phyloP scores from a whole-genome alignment of 495 filamentous ascomycete genomes.

The Hypoxylon intermedium region DNA sequence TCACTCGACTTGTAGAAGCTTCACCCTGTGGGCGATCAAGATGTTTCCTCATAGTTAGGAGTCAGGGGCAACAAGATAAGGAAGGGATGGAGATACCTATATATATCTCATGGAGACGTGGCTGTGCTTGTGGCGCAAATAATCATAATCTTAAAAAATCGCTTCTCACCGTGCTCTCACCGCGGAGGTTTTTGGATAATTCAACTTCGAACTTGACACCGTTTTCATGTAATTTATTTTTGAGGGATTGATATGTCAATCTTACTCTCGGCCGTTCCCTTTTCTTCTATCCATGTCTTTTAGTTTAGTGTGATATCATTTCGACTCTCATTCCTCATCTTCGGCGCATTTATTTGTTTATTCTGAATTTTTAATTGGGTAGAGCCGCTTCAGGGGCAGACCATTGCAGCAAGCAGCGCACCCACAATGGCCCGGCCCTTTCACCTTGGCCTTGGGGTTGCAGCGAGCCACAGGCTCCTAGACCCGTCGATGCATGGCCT shows the following conservation, averaged over 20 bases:
- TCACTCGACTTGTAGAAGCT: too few relatives aligned
- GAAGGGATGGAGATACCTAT: too few relatives aligned
- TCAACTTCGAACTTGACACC: neutral
- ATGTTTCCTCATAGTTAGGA: too few relatives aligned
- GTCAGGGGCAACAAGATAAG: slow-evolving; percentile 12
- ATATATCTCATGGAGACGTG: too few relatives aligned
- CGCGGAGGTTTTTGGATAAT: slow-evolving; percentile 7
- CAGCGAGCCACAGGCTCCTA: slow-evolving; percentile 35
- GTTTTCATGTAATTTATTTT: slow-evolving; percentile 15
- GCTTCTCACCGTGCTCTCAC: too few relatives aligned
- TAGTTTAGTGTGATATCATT: slow-evolving; percentile 13
- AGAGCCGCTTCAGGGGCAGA: slow-evolving; percentile 5
- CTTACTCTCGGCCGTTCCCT: slow-evolving; percentile 4
- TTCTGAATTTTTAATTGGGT: too few relatives aligned
- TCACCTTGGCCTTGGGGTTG: slow-evolving; percentile 35
- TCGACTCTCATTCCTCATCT: slow-evolving; percentile 7
- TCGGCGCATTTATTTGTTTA: slow-evolving; percentile 10
- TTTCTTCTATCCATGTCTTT: slow-evolving; percentile 18
- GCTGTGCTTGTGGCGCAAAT: slow-evolving; percentile 33
- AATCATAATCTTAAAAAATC: slow-evolving; percentile 1
- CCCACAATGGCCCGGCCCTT: slow-evolving; percentile 33
- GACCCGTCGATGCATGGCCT: slow-evolving; percentile 38
- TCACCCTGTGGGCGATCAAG: too few relatives aligned
- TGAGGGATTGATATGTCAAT: slow-evolving; percentile 49
- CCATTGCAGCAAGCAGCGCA: slow-evolving; percentile 15